phyloP scores from a whole-genome alignment of 352 stramenopile genomes.

The Phytophthora litchii region DNA sequence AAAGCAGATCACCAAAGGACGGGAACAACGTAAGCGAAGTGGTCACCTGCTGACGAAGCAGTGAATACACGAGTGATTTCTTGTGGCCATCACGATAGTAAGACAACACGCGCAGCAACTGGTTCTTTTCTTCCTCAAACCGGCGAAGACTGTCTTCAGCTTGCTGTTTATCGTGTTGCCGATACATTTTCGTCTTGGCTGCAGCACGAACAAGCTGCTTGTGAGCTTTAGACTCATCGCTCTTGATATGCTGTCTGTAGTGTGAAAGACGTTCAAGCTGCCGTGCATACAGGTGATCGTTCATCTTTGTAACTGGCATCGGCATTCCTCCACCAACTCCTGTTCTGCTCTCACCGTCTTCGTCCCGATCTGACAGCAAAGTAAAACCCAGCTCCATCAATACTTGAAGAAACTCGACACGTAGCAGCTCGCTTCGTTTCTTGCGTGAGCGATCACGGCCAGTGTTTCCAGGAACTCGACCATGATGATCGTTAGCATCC shows the following conservation, averaged over 20 bases:
- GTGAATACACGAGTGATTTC: slow-evolving; percentile 90
- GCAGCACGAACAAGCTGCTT: slow-evolving; percentile 66
- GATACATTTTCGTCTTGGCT: slow-evolving; percentile 41
- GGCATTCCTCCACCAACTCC: slow-evolving; percentile 15
- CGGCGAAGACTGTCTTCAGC: slow-evolving; percentile 42
- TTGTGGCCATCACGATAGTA: slow-evolving; percentile 95
- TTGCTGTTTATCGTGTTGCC: slow-evolving; percentile 18
- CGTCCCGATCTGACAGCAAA: slow-evolving; percentile 56
- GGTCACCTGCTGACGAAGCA: slow-evolving; percentile 91
- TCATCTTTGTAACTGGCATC: slow-evolving; percentile 45
- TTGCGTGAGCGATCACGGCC: slow-evolving; percentile 6
- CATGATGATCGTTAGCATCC: slow-evolving; percentile 29
- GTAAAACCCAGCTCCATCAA: slow-evolving; percentile 93
- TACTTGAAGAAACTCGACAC: slow-evolving; percentile 92
- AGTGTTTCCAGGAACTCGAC: slow-evolving; percentile 14
- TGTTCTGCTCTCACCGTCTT: slow-evolving; percentile 30
- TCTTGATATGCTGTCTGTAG: slow-evolving; percentile 64
- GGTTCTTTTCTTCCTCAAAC: slow-evolving; percentile 79
- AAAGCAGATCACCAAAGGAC: slow-evolving; percentile 78
- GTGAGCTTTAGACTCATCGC: slow-evolving; percentile 53
- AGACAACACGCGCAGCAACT: slow-evolving; percentile 88
- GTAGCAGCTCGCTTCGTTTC: slow-evolving; percentile 57
- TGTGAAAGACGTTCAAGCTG: slow-evolving; percentile 75
- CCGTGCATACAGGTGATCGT: slow-evolving; percentile 82
- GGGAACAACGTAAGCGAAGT: slow-evolving; percentile 84